phyloP scores from a whole-genome alignment of 345 rosid species.

The Pelargonium nanum region DNA sequence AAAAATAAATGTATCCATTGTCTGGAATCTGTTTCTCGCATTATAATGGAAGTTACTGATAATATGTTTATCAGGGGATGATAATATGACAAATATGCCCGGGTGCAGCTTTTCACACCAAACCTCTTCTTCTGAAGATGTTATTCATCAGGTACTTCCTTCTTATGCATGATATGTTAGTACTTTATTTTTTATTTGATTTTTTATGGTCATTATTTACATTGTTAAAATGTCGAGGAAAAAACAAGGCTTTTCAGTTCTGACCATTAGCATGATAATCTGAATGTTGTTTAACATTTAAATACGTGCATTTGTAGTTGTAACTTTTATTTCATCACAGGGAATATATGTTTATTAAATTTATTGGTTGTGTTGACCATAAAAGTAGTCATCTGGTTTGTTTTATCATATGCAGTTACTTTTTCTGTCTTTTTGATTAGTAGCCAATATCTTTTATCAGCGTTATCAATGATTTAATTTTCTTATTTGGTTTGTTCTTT shows the following conservation, averaged over 20 bases:
- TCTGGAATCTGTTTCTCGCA: constrained; percentile 7
- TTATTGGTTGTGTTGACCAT: background rate
- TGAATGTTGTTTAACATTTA: background rate
- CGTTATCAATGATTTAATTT: background rate
- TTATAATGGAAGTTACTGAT: constrained; percentile 11
- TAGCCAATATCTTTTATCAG: background rate
- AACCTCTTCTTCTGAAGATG: constrained; percentile 14
- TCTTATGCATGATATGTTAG: constrained; percentile 4
- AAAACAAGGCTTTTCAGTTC: background rate
- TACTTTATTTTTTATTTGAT: background rate
- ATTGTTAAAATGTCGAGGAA: background rate
- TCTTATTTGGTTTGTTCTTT: background rate
- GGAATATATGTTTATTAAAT: background rate
- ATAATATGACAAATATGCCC: constrained; percentile 9
- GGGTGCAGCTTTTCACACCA: constrained; percentile 19
- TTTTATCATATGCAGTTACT: background rate
- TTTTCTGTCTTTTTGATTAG: background rate
- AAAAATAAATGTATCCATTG: background rate
- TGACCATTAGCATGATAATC: background rate
- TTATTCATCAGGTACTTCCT: constrained; percentile 27
- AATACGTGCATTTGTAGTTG: background rate
- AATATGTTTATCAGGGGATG: constrained; percentile 26
- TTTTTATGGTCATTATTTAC: background rate
- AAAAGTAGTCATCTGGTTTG: background rate
- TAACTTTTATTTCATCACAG: background rate